phyloP scores from a whole-genome alignment of 2,329 filamentous ascomycete genomes.

The Colletotrichum higginsianum region DNA sequence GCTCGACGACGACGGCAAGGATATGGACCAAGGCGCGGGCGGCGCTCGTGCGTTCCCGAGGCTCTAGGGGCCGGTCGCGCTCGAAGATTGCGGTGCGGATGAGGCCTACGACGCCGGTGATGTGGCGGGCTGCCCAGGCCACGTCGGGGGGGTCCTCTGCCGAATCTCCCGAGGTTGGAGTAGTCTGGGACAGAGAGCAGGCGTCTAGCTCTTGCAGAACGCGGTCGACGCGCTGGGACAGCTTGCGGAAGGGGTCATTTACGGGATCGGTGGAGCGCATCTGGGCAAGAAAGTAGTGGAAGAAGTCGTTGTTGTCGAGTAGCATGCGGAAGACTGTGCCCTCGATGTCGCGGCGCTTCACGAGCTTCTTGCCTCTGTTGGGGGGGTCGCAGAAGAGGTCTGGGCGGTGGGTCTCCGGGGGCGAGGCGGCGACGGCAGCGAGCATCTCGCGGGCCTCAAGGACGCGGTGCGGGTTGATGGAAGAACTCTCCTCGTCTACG shows the following conservation, averaged over 20 bases:
- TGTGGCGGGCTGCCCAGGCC: constrained; percentile 65
- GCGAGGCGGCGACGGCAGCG: constrained; percentile 56
- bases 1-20: constrained; percentile 60
- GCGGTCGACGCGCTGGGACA: constrained; percentile 62
- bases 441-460: constrained; percentile 67
- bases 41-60: constrained; percentile 60
- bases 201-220: constrained; percentile 62
- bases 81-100: constrained; percentile 60
- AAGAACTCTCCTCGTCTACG: constrained; percentile 40
- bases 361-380: constrained; percentile 49
- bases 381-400: constrained; percentile 59
- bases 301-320: constrained; percentile 68
- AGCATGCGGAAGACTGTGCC: constrained; percentile 68
- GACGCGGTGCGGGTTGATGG: constrained; percentile 55
- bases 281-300: constrained; percentile 65
- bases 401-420: constrained; percentile 60
- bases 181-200: constrained; percentile 45
- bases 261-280: constrained; percentile 61
- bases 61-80: constrained; percentile 54
- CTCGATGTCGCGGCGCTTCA: constrained; percentile 63
- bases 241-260: constrained; percentile 63
- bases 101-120: constrained; percentile 58
- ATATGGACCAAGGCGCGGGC: constrained; percentile 65
- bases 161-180: not conserved
- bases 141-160: constrained; percentile 57